Percentiles rank a stretch among this genome's conserved stretches.
phyloP scores from a whole-genome alignment of 306 rosid genomes.

The Inga laurina region DNA sequence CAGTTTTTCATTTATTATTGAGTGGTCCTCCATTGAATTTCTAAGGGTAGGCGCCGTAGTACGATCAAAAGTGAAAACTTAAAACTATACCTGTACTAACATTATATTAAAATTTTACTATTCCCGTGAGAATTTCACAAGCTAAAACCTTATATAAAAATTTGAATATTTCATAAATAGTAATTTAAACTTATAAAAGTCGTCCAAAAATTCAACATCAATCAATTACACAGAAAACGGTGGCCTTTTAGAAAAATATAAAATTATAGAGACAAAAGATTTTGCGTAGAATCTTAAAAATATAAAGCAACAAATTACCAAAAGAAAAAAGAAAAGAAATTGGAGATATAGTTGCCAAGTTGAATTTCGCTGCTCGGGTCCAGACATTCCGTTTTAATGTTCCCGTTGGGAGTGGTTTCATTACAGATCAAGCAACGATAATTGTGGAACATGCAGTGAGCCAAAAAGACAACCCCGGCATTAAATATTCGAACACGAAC shows the following conservation, averaged over 20 bases:
- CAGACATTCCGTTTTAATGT: constrained; percentile 33
- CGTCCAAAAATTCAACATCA: no score
- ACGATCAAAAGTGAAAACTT: neutral
- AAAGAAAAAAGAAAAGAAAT: neutral
- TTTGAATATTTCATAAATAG: no score
- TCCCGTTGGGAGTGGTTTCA: neutral
- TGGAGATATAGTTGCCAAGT: neutral
- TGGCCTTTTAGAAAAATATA: neutral
- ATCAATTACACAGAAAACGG: no score
- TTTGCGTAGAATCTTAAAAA: neutral
- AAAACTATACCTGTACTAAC: neutral
- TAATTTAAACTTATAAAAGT: no score
- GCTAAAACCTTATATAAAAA: no score
- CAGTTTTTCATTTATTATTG: neutral
- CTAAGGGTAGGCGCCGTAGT: neutral
- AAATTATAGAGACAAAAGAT: neutral
- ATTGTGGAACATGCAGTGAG: constrained; percentile 29
- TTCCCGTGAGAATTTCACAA: no score
- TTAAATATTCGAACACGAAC: constrained; percentile 26
- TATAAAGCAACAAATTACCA: neutral
- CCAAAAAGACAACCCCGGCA: constrained; percentile 31
- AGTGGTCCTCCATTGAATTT: neutral
- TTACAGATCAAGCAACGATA: constrained; percentile 47
- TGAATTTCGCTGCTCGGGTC: neutral
- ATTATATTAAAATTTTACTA: no score